These are phyloP conservation scores for Huntiella abstrusa DNA, from an alignment of 2,329 filamentous ascomycete species.

Conservation along the genomic window DNA sequence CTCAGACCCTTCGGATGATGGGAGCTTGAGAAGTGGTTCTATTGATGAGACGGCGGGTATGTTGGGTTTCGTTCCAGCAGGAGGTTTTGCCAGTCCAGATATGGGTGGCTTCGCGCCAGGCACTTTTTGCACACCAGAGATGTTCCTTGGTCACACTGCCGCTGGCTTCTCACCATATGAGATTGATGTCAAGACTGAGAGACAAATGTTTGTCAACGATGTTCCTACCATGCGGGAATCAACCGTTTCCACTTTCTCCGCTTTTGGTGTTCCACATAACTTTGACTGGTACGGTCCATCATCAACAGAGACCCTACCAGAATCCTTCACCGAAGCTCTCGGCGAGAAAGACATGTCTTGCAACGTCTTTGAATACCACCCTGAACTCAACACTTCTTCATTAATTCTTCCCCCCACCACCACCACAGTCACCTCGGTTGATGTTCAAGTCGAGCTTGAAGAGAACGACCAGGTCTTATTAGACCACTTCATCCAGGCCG, in stretches of 20 bases:
- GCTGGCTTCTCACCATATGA: constrained; percentile 59
- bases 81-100: constrained; percentile 38
- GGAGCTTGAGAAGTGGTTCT: constrained; percentile 44
- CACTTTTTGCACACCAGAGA: constrained; percentile 6
- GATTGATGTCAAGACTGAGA: constrained; percentile 88
- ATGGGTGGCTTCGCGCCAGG: constrained; percentile 34
- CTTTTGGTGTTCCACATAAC: constrained; percentile 63
- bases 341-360: constrained; percentile 12
- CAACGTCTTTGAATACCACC: constrained; percentile 64
- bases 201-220: constrained; percentile 85
- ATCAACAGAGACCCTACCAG: no score
- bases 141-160: constrained; percentile 21
- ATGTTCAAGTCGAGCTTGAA: constrained; percentile 60
- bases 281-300: constrained; percentile 28
- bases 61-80: constrained; percentile 32
- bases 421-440: constrained; percentile 64
- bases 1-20: constrained; percentile 54
- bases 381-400: background rate
- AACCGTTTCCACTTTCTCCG: constrained; percentile 80
- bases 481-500: constrained; percentile 77
- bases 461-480: constrained; percentile 74
- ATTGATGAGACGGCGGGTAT: constrained; percentile 63
- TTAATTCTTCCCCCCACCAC: constrained; percentile 52
- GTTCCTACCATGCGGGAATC: constrained; percentile 72
- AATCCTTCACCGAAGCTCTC: no score